Base-by-base conservation (phyloP, 208 protist species). In the Trypanosoma lewisi region DNA sequence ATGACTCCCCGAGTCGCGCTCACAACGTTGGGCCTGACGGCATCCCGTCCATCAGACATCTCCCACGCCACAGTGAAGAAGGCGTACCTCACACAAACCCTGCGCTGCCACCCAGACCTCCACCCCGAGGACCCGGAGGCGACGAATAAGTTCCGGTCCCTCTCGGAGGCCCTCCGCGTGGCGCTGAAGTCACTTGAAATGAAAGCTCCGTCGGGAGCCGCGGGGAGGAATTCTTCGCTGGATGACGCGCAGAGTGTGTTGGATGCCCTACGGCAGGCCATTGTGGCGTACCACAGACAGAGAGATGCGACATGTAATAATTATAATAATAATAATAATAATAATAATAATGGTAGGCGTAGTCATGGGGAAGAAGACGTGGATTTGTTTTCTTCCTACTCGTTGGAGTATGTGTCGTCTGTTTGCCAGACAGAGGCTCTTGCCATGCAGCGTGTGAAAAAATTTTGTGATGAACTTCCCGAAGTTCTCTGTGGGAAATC, bases 31-130 rank as follows among this genome's bases (percentile, higher is more conserved):
- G 63, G 75, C 3, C 63, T 89, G 16, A 61, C 77, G 16, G 52
- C 73, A 4, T 60, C 57, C 9, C 41, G 65, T 0, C 33, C 31
- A 2, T 23, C 41, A 8, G 67, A 77, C 3, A 70, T 89, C 39
- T 87, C 80, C 0, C 82, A 78, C 7, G 70, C 71, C 0, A 23
- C 51, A 31, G 77, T 91, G 44, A 91, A 94, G 64, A 94, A 91
- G 72, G 83, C 84, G 16, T 94, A 89, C 71, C 78, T 94, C 48
- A 42, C 73, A 36, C 78, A 84, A 42, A 89, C 84, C 14, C 72
- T 94, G 45, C 77, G 63, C 36, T 94, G 87, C 67, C 87, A 94
- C 62, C 87, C 87, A 17, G 87, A 94, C 61, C 70, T 94, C 6
- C 64, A 85, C 75, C 87, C 87, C 0, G 73, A 77, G 39, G 79